These are phyloP conservation scores for Corymbia citriodora DNA, from an alignment of 441 rosid genomes.

Conservation along the genomic window DNA sequence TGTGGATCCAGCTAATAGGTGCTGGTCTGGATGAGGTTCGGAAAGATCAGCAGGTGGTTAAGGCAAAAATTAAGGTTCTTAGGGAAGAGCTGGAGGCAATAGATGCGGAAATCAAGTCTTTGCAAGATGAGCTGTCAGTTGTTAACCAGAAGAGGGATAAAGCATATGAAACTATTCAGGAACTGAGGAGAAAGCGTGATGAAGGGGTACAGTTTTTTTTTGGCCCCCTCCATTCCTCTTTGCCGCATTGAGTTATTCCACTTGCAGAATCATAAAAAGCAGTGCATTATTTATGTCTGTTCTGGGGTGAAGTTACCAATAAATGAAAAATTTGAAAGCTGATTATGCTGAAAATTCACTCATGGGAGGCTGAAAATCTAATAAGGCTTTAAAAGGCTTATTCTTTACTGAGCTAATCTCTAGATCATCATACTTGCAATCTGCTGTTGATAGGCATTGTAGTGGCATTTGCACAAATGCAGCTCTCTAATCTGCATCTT, in stretches of 20 bases:
- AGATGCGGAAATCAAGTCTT: not conserved
- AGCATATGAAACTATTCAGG: not conserved
- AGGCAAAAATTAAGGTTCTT: conserved; percentile 1
- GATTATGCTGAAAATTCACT: not conserved
- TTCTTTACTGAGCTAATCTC: not conserved
- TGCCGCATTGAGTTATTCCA: not conserved
- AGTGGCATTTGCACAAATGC: not conserved
- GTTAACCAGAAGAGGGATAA: not conserved
- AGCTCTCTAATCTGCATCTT: not conserved
- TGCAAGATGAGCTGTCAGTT: not conserved
- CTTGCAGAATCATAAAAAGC: not conserved
- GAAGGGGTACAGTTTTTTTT: not conserved
- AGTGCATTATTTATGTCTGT: not conserved
- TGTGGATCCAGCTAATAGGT: not conserved
- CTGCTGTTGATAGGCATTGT: not conserved
- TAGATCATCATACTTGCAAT: not conserved
- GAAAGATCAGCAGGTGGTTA: conserved; percentile 1
- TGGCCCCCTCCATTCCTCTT: not conserved
- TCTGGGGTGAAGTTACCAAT: not conserved
- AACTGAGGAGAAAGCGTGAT: not conserved
- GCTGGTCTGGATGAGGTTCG: conserved; percentile 4
- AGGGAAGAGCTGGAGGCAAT: conserved; percentile 1
- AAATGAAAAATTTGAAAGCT: not conserved
- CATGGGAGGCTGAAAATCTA: not conserved
- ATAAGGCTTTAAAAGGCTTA: not conserved